phyloP scores from a whole-genome alignment of 495 filamentous ascomycete genomes.

The Chlorociboria aeruginascens region DNA sequence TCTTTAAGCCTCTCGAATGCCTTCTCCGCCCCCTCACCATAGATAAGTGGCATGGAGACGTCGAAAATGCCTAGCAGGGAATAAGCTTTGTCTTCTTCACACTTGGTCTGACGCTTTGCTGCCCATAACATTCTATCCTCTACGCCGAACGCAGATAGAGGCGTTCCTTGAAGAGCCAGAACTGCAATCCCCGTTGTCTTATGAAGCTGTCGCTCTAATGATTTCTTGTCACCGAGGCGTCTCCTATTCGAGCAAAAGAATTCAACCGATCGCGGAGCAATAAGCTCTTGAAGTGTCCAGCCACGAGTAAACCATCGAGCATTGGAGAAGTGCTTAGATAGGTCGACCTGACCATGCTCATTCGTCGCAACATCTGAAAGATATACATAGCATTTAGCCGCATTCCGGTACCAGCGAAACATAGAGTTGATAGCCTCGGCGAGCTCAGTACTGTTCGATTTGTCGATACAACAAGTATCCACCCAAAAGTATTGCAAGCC shows the following conservation, averaged over 20 bases:
- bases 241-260: not conserved
- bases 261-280: not conserved
- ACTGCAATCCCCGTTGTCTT: conserved; percentile 1
- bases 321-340: not conserved
- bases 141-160: conserved; percentile 1
- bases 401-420: conserved; percentile 1
- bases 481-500: not conserved
- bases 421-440: not conserved
- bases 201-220: not conserved
- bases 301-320: conserved; percentile 20
- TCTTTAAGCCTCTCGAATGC: conserved; percentile 7
- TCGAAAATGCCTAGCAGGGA: conserved; percentile 18
- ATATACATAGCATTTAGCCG: conserved; percentile 1
- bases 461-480: not conserved
- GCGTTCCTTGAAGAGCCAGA: not conserved
- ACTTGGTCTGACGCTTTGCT: not conserved
- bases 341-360: not conserved
- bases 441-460: not conserved
- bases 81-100: conserved; percentile 26
- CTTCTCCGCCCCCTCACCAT: conserved; percentile 21
- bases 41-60: conserved; percentile 9
- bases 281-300: conserved; percentile 1
- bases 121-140: not conserved
- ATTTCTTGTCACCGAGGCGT: conserved; percentile 3
- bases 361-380: conserved; percentile 3